A percentile compares a stretch with the other conserved stretches of the same genome.
These are phyloP conservation scores for Logfia minima DNA, from an alignment of 129 eudicot genomes.

Conservation along the genomic window DNA sequence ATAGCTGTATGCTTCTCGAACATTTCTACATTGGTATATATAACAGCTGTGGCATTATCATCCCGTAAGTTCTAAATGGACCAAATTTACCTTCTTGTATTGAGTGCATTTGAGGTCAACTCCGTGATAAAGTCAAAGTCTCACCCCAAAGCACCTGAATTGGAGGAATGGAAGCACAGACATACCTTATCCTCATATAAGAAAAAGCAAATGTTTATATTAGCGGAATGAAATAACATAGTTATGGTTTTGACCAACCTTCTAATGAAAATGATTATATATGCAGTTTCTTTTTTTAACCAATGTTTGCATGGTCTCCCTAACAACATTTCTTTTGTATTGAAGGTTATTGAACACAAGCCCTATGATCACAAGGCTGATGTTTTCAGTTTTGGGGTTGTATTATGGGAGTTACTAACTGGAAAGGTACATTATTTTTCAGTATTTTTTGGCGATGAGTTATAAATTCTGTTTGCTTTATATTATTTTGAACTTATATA, in stretches of 20 bases:
- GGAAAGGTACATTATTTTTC: slow-evolving; percentile 69
- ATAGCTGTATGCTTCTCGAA: background rate
- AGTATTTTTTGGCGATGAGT: background rate
- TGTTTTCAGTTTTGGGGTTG: slow-evolving; percentile 86
- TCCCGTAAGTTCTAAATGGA: no score
- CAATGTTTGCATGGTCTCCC: slow-evolving; percentile 15
- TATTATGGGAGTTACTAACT: slow-evolving; percentile 88
- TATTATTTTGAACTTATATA: background rate
- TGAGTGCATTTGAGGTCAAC: background rate
- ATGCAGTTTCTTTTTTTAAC: background rate
- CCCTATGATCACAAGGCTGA: slow-evolving; percentile 99
- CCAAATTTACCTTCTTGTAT: no score
- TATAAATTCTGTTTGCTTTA: background rate
- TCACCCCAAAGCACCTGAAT: background rate
- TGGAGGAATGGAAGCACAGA: background rate
- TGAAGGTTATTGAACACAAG: slow-evolving; percentile 93
- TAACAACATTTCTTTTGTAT: slow-evolving; percentile 27
- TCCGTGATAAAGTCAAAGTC: background rate
- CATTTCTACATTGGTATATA: background rate
- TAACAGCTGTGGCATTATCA: background rate
- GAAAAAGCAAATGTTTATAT: background rate
- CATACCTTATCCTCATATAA: background rate
- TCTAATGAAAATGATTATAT: slow-evolving; percentile 9
- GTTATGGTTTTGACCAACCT: background rate
- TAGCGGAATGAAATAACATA: background rate